phyloP scores from a whole-genome alignment of 2,329 filamentous ascomycete species.

The Aureobasidium sp. region DNA sequence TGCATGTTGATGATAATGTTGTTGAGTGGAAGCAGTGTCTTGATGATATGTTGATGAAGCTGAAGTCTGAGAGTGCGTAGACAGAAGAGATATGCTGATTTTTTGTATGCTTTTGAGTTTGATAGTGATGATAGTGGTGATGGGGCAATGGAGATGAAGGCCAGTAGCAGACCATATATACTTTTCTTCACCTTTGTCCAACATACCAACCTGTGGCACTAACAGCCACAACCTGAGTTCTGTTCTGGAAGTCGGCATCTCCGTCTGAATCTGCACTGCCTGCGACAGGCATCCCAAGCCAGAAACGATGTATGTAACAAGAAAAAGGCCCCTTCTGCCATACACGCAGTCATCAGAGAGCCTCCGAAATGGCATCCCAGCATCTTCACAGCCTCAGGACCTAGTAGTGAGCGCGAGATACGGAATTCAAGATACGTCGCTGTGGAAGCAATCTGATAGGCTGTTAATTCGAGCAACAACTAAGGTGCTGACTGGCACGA shows the following conservation, averaged over 20 bases:
- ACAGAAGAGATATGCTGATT: not conserved
- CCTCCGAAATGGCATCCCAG: not conserved
- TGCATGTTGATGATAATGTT: not conserved
- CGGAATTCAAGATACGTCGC: not conserved
- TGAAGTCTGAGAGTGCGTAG: not conserved
- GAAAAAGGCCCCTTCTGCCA: not conserved
- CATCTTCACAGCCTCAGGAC: not conserved
- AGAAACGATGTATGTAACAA: not conserved
- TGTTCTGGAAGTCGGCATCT: not conserved
- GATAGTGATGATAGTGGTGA: not conserved
- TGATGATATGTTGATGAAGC: not conserved
- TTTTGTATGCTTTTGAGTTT: not conserved
- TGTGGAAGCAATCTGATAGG: not conserved
- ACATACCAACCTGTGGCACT: not conserved
- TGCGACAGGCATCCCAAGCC: not conserved
- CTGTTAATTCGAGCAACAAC: not conserved
- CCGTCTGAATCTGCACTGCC: not conserved
- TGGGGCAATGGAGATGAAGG: not conserved
- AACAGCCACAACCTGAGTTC: not conserved
- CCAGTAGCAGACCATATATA: not conserved
- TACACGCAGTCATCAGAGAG: not conserved
- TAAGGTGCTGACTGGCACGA: slow-evolving; percentile 4
- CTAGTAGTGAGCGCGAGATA: not conserved
- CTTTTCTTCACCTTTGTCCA: not conserved
- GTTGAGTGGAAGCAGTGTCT: not conserved